Conservation (phyloP, 2,329 filamentous ascomycete genomes). For the Fusarium sp. region DNA sequence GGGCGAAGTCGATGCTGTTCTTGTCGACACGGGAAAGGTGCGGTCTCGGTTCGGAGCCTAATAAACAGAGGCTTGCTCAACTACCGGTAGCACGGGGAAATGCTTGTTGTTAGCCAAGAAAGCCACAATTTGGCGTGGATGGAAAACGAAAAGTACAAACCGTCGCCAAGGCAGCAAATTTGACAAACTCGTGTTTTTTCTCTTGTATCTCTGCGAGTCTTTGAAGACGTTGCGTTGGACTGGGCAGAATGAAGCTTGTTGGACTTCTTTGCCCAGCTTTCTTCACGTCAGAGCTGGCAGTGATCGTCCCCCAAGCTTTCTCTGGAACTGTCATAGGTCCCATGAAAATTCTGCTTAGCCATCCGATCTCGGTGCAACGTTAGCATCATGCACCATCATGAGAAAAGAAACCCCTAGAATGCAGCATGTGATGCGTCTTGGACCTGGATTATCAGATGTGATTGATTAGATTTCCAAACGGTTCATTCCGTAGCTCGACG, state of each 20-base stretch:
- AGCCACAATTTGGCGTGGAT: background rate
- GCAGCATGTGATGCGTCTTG: conserved; percentile 18
- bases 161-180: background rate
- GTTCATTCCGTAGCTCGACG: conserved; percentile 36
- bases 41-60: background rate
- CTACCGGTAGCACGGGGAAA: conserved; percentile 19
- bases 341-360: conserved; percentile 16
- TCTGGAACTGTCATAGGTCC: conserved; percentile 9
- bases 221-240: background rate
- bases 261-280: background rate
- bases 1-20: background rate
- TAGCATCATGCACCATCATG: conserved; percentile 22
- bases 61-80: conserved; percentile 7
- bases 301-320: background rate
- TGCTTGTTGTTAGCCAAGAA: conserved; percentile 1
- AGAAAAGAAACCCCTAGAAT: conserved; percentile 1
- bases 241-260: background rate
- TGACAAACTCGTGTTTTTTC: background rate
- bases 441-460: conserved; percentile 40
- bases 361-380: conserved; percentile 30
- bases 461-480: conserved; percentile 44
- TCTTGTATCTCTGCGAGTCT: background rate
- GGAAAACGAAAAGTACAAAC: background rate
- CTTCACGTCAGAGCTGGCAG: background rate
- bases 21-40: background rate